Conservation (phyloP, 805 yeast genomes). For the Yamadazyma tumulicola region DNA sequence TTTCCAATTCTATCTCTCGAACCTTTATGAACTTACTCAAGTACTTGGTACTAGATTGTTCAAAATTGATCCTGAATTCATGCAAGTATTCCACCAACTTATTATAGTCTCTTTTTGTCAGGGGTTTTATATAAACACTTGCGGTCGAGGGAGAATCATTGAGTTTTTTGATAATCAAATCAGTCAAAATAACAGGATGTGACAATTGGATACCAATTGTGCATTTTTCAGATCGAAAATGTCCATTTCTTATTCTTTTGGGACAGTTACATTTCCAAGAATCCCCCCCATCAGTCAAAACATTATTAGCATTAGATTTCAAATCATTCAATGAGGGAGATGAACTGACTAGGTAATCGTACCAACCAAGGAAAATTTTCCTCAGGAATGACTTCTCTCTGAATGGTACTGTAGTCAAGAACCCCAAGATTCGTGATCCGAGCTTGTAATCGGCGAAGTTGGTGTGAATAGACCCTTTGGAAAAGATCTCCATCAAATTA, state of each 20-base stretch:
- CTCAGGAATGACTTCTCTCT: conserved; percentile 20
- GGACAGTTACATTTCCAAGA: conserved; percentile 33
- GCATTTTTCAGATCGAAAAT: conserved; percentile 19
- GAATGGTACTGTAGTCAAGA: conserved; percentile 27
- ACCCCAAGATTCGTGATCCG: conserved; percentile 40
- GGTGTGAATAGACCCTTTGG: conserved; percentile 32
- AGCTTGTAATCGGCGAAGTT: conserved; percentile 39
- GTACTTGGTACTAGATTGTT: conserved; percentile 19
- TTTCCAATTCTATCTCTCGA: conserved; percentile 18
- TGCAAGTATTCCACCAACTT: conserved; percentile 17
- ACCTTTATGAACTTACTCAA: conserved; percentile 29
- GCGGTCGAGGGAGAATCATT: conserved; percentile 15
- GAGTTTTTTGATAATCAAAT: conserved; percentile 24
- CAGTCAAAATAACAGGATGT: conserved; percentile 31
- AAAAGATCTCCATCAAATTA: conserved; percentile 26
- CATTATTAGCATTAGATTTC: conserved; percentile 38
- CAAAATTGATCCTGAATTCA: conserved; percentile 11
- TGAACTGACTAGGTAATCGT: conserved; percentile 26
- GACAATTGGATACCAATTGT: conserved; percentile 34
- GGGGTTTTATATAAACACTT: conserved; percentile 31
- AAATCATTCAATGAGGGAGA: conserved; percentile 20
- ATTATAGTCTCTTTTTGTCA: conserved; percentile 14
- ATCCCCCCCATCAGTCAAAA: conserved; percentile 29
- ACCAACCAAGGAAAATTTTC: conserved; percentile 38
- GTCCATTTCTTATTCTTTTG: conserved; percentile 1